Conservation (phyloP, 1,284 basidiomycete genomes). For the Rhodotorula sp. region DNA sequence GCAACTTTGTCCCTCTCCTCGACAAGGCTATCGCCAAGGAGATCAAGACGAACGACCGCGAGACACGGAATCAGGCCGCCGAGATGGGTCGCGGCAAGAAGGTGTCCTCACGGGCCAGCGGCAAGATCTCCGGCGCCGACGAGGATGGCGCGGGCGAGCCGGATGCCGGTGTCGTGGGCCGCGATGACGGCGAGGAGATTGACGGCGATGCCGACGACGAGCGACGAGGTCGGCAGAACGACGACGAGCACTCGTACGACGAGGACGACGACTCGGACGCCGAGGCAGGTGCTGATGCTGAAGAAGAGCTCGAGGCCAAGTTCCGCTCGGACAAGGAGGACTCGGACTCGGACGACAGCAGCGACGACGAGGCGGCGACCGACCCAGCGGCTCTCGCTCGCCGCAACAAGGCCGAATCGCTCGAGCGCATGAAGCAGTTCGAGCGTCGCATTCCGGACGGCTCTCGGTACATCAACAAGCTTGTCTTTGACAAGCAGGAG, state of each 20-base stretch:
- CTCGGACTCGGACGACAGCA: conserved; percentile 41
- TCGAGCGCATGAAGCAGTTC: conserved; percentile 48
- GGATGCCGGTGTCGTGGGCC: conserved; percentile 55
- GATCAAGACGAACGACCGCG: conserved; percentile 79
- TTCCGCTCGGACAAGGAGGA: conserved; percentile 48
- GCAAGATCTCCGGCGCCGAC: conserved; percentile 21
- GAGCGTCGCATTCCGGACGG: conserved; percentile 56
- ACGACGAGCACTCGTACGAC: conserved; percentile 48
- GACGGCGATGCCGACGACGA: conserved; percentile 60
- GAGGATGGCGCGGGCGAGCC: conserved; percentile 31
- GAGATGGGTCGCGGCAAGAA: conserved; percentile 41
- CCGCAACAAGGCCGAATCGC: conserved; percentile 52
- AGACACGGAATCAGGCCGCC: conserved; percentile 71
- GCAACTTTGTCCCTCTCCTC: conserved; percentile 76
- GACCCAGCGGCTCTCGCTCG: conserved; percentile 47
- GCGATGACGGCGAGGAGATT: conserved; percentile 39
- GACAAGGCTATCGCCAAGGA: conserved; percentile 84
- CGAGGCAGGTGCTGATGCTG: conserved; percentile 44
- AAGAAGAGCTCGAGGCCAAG: conserved; percentile 64
- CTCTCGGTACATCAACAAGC: conserved; percentile 58
- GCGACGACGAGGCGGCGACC: conserved; percentile 44
- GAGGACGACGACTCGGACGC: conserved; percentile 49
- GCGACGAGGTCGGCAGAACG: conserved; percentile 39
- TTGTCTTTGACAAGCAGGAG: conserved; percentile 64
- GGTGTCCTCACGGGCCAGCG: conserved; percentile 16